Evolutionary conservation across 345 rosid genomes (phyloP).

Genomic region (Rhizophora mangle): DNA sequence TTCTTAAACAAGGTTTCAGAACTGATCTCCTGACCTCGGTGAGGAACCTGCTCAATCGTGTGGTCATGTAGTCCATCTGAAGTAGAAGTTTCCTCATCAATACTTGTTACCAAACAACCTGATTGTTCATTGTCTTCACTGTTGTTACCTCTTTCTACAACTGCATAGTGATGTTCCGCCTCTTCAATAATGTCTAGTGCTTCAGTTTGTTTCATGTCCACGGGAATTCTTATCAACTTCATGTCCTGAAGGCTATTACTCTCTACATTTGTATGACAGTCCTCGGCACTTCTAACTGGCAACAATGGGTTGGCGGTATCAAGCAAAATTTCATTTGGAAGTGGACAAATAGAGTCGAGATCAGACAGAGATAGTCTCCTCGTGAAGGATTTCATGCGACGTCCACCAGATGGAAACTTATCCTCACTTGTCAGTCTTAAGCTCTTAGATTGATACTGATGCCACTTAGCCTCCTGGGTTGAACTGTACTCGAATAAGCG

Average conservation of each 20-base stretch:
- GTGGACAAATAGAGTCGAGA: constrained; percentile 54
- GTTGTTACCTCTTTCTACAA: constrained; percentile 12
- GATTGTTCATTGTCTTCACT: constrained; percentile 10
- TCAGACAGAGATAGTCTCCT: constrained; percentile 80
- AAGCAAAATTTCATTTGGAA: constrained; percentile 44
- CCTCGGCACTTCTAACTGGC: constrained; percentile 16
- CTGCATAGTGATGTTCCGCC: constrained; percentile 17
- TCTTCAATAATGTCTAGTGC: constrained; percentile 27
- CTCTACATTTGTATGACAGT: constrained; percentile 2
- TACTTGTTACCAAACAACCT: constrained; percentile 3
- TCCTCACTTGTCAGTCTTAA: constrained; percentile 54
- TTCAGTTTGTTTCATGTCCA: constrained; percentile 23
- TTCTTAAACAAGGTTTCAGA: constrained; percentile 14
- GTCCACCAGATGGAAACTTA: constrained; percentile 24
- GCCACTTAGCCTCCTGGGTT: constrained; percentile 35
- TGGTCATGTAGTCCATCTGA: constrained; percentile 14
- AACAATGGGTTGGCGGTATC: constrained; percentile 24
- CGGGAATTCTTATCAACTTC: constrained; percentile 11
- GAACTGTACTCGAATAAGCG: constrained; percentile 45
- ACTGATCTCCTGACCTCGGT: constrained; percentile 29
- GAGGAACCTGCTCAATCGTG: constrained; percentile 10
- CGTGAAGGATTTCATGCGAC: constrained; percentile 43
- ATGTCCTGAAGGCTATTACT: constrained; percentile 1
- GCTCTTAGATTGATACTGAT: constrained; percentile 47
- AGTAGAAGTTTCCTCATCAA: constrained; percentile 14